These are phyloP conservation scores for Castanopsis chinensis DNA, from an alignment of 306 rosid species.

Conservation along the genomic window DNA sequence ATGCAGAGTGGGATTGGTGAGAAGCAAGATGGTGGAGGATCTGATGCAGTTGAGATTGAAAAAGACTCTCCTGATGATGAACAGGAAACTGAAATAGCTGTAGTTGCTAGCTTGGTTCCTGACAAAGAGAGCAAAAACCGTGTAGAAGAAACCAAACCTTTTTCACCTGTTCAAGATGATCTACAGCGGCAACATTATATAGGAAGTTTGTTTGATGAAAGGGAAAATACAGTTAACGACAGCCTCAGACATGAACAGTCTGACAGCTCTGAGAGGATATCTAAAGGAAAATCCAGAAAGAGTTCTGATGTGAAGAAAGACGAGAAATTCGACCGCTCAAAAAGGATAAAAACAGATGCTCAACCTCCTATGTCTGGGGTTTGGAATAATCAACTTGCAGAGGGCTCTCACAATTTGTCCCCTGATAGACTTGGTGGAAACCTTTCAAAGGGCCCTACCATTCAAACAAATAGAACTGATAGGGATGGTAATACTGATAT, in stretches of 20 bases:
- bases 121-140: constrained; percentile 33
- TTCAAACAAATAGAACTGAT: constrained; percentile 51
- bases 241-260: constrained; percentile 55
- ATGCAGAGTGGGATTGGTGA: constrained; percentile 51
- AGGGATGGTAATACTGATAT: constrained; percentile 50
- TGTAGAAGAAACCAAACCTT: constrained; percentile 39
- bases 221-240: constrained; percentile 47
- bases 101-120: constrained; percentile 24
- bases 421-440: constrained; percentile 55
- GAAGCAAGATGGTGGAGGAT: constrained; percentile 65
- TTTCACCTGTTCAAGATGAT: constrained; percentile 52
- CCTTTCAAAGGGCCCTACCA: constrained; percentile 41
- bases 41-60: constrained; percentile 70
- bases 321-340: constrained; percentile 51
- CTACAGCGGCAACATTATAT: constrained; percentile 54
- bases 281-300: constrained; percentile 64
- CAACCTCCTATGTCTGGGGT: constrained; percentile 45
- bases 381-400: constrained; percentile 46
- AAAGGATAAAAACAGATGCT: constrained; percentile 54
- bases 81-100: constrained; percentile 44
- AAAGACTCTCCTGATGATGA: constrained; percentile 56
- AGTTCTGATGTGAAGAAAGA: constrained; percentile 52
- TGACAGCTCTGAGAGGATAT: constrained; percentile 65
- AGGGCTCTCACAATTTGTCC: constrained; percentile 48
- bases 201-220: constrained; percentile 71